Evolutionary conservation across 1,284 basidiomycete genomes (phyloP), one percentile per base, ranked within the genome.

Genomic region (Cystobasidium sp.): DNA sequence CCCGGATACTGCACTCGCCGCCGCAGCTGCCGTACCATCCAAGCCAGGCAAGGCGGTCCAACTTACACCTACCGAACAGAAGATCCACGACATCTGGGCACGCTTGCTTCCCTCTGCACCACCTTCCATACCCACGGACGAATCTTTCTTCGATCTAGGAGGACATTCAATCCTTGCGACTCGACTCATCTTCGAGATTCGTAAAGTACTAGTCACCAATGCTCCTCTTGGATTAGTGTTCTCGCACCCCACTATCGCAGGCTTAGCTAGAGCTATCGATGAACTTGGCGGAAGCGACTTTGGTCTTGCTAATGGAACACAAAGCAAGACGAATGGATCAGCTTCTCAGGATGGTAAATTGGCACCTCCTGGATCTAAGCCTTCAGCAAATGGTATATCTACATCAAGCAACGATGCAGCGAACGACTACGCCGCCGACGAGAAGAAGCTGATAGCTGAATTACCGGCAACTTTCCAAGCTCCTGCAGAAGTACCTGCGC

Each of bases 121-220:
- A 0, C 84, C 87, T 9, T 87, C 89, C 1, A 89, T 99, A 61
- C 91, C 93, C 12, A 83, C 92, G 10, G 91, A 98, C 82, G 97
- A 99, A 81, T 93, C 88, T 83, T 99, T 99, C 88, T 99, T 98
- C 84, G 97, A 99, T 83, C 87, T 99, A 41, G 97, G 97, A 49
- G 97, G 97, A 1, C 97, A 99, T 84, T 99, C 97, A 14, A 98
- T 99, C 80, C 88, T 99, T 31, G 97, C 96, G 0, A 99, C 96
- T 3, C 89, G 96, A 41, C 88, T 99, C 76, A 93, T 99, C 78
- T 99, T 99, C 81, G 94, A 97, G 83, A 90, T 99, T 75, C 90
- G 97, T 81, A 97, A 96, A 84, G 85, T 87, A 0, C 96, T 99
- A 81, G 90, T 96, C 14, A 87, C 97, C 53, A 90, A 95, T 75